Conservation (phyloP, 2,329 filamentous ascomycete species). For the Bipolaris bicolor region DNA sequence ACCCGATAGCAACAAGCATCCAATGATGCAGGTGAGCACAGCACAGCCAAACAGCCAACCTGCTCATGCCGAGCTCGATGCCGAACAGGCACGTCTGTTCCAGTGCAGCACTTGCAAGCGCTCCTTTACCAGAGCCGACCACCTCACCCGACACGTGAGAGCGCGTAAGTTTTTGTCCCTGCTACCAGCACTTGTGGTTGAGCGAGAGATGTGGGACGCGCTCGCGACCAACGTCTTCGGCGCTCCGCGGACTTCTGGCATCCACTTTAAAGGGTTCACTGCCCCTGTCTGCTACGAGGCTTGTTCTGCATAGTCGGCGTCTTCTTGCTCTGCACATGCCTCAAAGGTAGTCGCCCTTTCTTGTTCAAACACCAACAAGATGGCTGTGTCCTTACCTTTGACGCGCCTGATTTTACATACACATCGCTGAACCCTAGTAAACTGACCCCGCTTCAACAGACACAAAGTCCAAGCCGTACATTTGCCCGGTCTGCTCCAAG, state of each 20-base stretch:
- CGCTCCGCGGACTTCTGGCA: too few species aligned
- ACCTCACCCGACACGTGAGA: conserved; percentile 60
- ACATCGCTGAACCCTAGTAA: neutral
- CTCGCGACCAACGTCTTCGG: neutral
- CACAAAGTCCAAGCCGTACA: conserved; percentile 54
- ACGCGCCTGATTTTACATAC: neutral
- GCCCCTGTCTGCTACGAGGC: neutral
- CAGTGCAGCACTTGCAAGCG: conserved; percentile 61
- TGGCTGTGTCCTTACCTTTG: neutral
- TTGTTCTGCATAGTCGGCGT: neutral
- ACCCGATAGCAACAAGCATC: conserved; percentile 6
- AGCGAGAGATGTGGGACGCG: neutral
- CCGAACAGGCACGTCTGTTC: conserved; percentile 44
- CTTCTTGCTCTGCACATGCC: neutral
- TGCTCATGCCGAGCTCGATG: conserved; percentile 25
- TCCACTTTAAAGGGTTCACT: neutral
- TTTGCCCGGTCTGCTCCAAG: conserved; percentile 55
- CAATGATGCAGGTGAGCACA: conserved; percentile 28
- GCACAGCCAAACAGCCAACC: conserved; percentile 13
- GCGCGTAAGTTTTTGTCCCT: conserved; percentile 48
- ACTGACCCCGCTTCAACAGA: conserved; percentile 31
- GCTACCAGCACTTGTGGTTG: too few species aligned
- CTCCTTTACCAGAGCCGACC: conserved; percentile 60
- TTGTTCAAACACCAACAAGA: neutral
- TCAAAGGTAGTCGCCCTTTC: neutral